Conservation (phyloP, 371 early-diverging fungal species). For the Actinomortierella ambigua region DNA sequence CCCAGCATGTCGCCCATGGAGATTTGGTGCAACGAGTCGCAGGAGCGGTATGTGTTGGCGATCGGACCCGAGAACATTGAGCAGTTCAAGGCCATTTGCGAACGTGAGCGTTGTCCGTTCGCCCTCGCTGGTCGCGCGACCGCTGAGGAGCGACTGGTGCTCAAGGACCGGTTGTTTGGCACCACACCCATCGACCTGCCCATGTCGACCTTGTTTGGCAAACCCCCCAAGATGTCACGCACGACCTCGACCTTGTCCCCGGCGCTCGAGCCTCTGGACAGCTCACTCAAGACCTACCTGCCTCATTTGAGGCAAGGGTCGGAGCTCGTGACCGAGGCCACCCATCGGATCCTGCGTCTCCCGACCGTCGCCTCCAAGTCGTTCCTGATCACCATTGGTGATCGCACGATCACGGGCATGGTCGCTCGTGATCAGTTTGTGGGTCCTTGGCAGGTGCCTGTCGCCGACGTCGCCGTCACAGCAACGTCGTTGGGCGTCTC, state of each 20-base stretch:
- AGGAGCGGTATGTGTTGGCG: constrained; percentile 96
- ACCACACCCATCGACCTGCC: constrained; percentile 87
- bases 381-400: constrained; percentile 97
- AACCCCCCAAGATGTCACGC: constrained; percentile 94
- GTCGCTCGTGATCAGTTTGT: constrained; percentile 97
- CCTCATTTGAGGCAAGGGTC: constrained; percentile 50
- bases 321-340: constrained; percentile 63
- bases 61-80: constrained; percentile 70
- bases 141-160: constrained; percentile 78
- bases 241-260: constrained; percentile 61
- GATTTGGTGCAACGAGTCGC: constrained; percentile 98
- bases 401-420: constrained; percentile 92
- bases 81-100: constrained; percentile 76
- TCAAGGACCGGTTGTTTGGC: constrained; percentile 75
- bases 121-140: constrained; percentile 94
- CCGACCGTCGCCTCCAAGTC: constrained; percentile 92
- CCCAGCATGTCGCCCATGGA: constrained; percentile 96
- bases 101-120: constrained; percentile 92
- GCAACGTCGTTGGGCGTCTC: constrained; percentile 75
- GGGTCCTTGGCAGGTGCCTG: constrained; percentile 97
- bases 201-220: constrained; percentile 95
- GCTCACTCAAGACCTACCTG: constrained; percentile 62
- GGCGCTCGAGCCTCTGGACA: constrained; percentile 65
- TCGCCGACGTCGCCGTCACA: constrained; percentile 94
- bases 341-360: constrained; percentile 78